Conservation (phyloP, 2,329 filamentous ascomycete genomes). For the Trichoderma afroharzianum region DNA sequence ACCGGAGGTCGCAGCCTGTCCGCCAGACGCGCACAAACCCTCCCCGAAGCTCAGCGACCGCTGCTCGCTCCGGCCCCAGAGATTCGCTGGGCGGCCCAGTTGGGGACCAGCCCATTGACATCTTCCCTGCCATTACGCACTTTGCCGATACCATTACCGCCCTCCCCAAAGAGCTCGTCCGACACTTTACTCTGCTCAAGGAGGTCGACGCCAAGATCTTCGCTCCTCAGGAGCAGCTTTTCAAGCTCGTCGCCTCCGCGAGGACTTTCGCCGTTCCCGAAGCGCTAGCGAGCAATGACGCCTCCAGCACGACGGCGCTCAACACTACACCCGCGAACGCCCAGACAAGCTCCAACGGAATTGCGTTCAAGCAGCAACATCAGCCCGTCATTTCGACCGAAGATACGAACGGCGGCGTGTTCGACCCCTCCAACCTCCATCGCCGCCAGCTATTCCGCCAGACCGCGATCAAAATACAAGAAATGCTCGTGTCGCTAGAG, state of each 20-base stretch:
- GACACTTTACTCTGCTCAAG: conserved; percentile 92
- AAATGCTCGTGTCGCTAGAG: conserved; percentile 86
- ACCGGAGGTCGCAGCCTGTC: conserved; percentile 59
- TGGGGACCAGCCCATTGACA: conserved; percentile 60
- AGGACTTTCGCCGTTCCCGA: conserved; percentile 49
- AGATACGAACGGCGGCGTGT: conserved; percentile 44
- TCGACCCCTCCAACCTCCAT: conserved; percentile 56
- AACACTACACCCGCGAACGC: conserved; percentile 47
- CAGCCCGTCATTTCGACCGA: conserved; percentile 40
- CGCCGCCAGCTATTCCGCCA: conserved; percentile 74
- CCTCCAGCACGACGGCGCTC: conserved; percentile 40
- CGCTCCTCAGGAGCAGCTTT: conserved; percentile 77
- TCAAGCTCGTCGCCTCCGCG: conserved; percentile 67
- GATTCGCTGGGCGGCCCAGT: conserved; percentile 44
- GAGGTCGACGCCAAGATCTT: conserved; percentile 98
- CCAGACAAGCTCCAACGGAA: conserved; percentile 46
- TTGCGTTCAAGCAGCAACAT: conserved; percentile 34
- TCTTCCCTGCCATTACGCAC: conserved; percentile 63
- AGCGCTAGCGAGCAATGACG: conserved; percentile 43
- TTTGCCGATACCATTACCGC: conserved; percentile 92
- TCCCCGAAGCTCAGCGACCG: conserved; percentile 49
- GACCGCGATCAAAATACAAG: conserved; percentile 72
- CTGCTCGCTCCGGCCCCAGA: conserved; percentile 42
- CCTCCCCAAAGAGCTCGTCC: conserved; percentile 88
- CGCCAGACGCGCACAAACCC: conserved; percentile 65